Evolutionary conservation across 2,329 filamentous ascomycete genomes (phyloP).

Genomic region (Aspergillus latus): DNA sequence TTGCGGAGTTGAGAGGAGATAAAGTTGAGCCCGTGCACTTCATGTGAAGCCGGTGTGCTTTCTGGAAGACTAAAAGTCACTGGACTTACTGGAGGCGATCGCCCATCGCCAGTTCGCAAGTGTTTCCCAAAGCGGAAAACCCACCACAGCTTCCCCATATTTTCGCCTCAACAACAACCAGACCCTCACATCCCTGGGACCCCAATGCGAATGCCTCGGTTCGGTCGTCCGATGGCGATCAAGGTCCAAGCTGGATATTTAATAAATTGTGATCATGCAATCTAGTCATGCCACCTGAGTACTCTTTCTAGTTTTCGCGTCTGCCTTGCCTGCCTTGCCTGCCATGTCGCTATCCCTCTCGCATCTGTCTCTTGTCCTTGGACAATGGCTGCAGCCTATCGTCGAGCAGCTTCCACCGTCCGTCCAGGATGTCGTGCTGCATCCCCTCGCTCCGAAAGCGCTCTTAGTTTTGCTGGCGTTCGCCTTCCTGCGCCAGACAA

Average conservation of each 20-base stretch:
- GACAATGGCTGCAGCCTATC: conserved; percentile 27
- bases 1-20: background rate
- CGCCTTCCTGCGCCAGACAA: conserved; percentile 28
- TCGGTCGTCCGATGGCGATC: background rate
- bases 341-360: conserved; percentile 21
- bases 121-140: conserved; percentile 12
- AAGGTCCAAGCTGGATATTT: background rate
- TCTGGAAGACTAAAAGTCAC: background rate
- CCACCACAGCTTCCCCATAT: conserved; percentile 7
- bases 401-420: conserved; percentile 29
- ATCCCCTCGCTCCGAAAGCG: conserved; percentile 31
- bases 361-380: conserved; percentile 22
- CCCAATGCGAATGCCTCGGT: conserved; percentile 4
- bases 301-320: background rate
- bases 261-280: background rate
- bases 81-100: background rate
- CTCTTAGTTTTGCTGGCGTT: conserved; percentile 26
- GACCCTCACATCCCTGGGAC: background rate
- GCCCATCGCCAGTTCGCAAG: conserved; percentile 20
- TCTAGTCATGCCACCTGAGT: background rate
- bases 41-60: background rate
- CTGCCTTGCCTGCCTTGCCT: background rate
- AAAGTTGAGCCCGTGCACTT: background rate
- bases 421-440: conserved; percentile 28
- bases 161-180: conserved; percentile 8